These are phyloP conservation scores for Xylogone sp. DNA, from an alignment of 2,329 filamentous ascomycete species.

Conservation along the genomic window DNA sequence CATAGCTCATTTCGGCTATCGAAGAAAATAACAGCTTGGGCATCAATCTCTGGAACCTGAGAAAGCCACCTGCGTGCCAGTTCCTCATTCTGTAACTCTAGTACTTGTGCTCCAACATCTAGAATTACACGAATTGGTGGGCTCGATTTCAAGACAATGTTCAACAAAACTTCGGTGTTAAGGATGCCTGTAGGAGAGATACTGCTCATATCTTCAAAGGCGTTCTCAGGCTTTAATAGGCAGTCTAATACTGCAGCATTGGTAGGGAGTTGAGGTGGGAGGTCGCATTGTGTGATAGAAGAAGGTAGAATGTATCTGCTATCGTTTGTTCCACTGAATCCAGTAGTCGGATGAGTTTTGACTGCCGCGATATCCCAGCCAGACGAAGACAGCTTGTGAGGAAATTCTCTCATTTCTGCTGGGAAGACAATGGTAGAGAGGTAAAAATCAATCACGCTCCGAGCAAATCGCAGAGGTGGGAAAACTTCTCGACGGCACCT, in stretches of 20 bases:
- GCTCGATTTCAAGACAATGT: conserved; percentile 34
- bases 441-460: conserved; percentile 59
- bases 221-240: conserved; percentile 52
- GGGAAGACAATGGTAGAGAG: conserved; percentile 56
- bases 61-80: conserved; percentile 54
- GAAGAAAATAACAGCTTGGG: conserved; percentile 54
- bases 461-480: conserved; percentile 46
- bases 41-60: conserved; percentile 12
- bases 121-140: conserved; percentile 55
- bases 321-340: conserved; percentile 70
- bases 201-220: conserved; percentile 19
- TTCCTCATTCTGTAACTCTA: conserved; percentile 56
- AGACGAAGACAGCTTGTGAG: conserved; percentile 58
- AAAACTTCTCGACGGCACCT: conserved; percentile 49
- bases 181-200: conserved; percentile 10
- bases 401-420: conserved; percentile 59
- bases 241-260: conserved; percentile 63
- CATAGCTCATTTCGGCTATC: conserved; percentile 49
- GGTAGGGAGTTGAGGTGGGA: conserved; percentile 54
- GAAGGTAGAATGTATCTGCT: conserved; percentile 55
- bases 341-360: conserved; percentile 49
- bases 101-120: conserved; percentile 67
- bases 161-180: conserved; percentile 41
- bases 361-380: conserved; percentile 62
- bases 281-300: conserved; percentile 50